A percentile compares a stretch with the other conserved stretches of the same genome.
Conservation (phyloP, 2,329 filamentous ascomycete genomes). For the Aspergillus sp. region DNA sequence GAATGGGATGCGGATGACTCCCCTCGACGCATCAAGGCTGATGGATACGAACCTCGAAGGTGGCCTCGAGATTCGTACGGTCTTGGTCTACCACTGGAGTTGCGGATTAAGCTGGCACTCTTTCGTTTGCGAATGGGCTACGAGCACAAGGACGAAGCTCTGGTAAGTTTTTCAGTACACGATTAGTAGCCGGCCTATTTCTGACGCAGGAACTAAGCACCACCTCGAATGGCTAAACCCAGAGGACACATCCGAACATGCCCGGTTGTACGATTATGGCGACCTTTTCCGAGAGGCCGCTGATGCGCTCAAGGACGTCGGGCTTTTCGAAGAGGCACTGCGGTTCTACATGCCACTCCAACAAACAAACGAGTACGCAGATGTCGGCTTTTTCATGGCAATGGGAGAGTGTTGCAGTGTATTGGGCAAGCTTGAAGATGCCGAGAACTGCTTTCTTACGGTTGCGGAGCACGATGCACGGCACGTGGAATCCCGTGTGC, state of each 20-base stretch:
- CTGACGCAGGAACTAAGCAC: constrained; percentile 43
- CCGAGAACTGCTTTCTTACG: constrained; percentile 74
- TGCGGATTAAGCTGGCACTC: constrained; percentile 80
- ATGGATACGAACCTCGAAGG: constrained; percentile 60
- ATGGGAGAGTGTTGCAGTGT: constrained; percentile 66
- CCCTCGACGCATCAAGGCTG: constrained; percentile 64
- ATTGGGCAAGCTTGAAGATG: constrained; percentile 64
- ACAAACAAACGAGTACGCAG: constrained; percentile 49
- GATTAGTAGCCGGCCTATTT: background rate
- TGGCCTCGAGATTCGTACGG: constrained; percentile 67
- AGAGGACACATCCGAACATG: constrained; percentile 54
- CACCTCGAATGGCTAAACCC: constrained; percentile 74
- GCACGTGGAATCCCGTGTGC: constrained; percentile 74
- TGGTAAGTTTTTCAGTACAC: constrained; percentile 55
- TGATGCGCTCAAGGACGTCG: constrained; percentile 57
- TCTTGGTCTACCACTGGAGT: constrained; percentile 71
- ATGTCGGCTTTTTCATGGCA: constrained; percentile 54
- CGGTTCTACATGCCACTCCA: constrained; percentile 60
- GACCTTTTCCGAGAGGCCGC: constrained; percentile 77
- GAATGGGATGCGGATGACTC: constrained; percentile 81
- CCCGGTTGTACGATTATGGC: constrained; percentile 65
- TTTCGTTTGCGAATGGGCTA: constrained; percentile 74
- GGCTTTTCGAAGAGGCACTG: constrained; percentile 57
- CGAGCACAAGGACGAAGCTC: constrained; percentile 66
- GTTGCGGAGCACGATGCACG: constrained; percentile 71